Evolutionary conservation across 352 stramenopile species (phyloP), one percentile per base, ranked within the genome.

Genomic region (Phytophthora boehmeriae): DNA sequence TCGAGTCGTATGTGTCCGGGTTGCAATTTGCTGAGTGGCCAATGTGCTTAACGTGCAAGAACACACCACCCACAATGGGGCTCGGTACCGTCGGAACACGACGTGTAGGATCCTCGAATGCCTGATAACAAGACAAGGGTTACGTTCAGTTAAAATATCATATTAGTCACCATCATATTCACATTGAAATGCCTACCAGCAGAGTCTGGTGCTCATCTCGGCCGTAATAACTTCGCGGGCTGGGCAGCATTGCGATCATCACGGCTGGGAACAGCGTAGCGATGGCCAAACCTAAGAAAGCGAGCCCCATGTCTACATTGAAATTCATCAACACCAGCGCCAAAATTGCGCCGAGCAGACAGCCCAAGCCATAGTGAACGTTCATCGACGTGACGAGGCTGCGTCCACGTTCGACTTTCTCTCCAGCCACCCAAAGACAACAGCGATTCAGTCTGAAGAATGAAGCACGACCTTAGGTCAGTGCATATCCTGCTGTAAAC

Each of bases 51-150:
- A 86, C 81, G 50, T 92, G 85, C 50, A 94, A 70, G 22, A 94
- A 92, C 19, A 94, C 85, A n/a, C 83, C 83, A 13, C 85, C 85
- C 2, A 90, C 78, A 59, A 94, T 92, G 14, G 85, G 85, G 47
- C 80, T 91, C 5, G 85, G 85, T 8, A 92, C 83, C 0, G 85
- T 90, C n/a, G 85, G 83, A 41, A 94, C 83, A 45, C 79, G 76
- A 1, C 79, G 78, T 36, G 81, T 88, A 28, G 83, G 83, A 47
- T 94, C 85, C 50, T 93, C 84, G 45, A 87, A 89, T 3, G 66
- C 25, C 25, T 30, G 25, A 8, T 30, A 8, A 6, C 25, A 30
- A 30, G 6, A 30, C 25, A 30, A 30, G 25, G 3, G 25, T 30
- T 30, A 3, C 25, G 25, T 30, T 30, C 3, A 3, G 25, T 30